phyloP scores from a whole-genome alignment of 2,329 filamentous ascomycete genomes.

The Paraphaeosphaeria sporulosa region DNA sequence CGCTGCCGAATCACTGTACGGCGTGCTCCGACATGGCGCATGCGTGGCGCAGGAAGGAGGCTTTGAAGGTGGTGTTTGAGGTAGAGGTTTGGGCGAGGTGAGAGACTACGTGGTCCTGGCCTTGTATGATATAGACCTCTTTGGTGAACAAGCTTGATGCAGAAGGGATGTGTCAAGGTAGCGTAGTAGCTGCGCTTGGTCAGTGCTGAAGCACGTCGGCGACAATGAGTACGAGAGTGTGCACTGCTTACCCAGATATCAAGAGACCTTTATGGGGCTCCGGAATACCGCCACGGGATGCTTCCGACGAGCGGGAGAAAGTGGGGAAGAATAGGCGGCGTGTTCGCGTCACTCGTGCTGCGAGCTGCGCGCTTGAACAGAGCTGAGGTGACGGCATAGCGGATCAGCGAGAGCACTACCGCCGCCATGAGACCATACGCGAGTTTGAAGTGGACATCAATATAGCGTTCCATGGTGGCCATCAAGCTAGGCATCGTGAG shows the following conservation, averaged over 20 bases:
- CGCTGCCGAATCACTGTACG: conserved; percentile 7
- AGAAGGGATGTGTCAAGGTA: conserved; percentile 10
- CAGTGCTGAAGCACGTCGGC: not conserved
- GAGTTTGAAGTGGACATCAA: too few species aligned
- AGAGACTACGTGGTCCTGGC: conserved; percentile 2
- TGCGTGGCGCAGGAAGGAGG: conserved; percentile 16
- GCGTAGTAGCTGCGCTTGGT: not conserved
- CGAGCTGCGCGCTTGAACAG: too few species aligned
- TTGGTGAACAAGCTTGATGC: conserved; percentile 13
- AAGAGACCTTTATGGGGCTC: not conserved
- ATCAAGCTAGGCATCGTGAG: too few species aligned
- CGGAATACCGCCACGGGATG: not conserved
- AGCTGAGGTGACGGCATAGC: too few species aligned
- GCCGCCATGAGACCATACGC: too few species aligned
- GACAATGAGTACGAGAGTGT: not conserved
- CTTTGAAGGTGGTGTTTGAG: conserved; percentile 20
- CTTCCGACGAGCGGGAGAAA: not conserved
- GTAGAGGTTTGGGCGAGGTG: conserved; percentile 13
- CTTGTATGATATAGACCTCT: conserved; percentile 18
- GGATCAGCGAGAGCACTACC: too few species aligned
- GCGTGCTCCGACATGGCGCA: conserved; percentile 14
- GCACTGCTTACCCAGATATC: not conserved
- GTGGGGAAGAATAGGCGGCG: not conserved
- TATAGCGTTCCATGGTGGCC: too few species aligned
- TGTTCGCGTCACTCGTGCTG: not conserved